Conservation (phyloP, 192 early-diverging fungal species). For the Funneliformis geosporum region DNA sequence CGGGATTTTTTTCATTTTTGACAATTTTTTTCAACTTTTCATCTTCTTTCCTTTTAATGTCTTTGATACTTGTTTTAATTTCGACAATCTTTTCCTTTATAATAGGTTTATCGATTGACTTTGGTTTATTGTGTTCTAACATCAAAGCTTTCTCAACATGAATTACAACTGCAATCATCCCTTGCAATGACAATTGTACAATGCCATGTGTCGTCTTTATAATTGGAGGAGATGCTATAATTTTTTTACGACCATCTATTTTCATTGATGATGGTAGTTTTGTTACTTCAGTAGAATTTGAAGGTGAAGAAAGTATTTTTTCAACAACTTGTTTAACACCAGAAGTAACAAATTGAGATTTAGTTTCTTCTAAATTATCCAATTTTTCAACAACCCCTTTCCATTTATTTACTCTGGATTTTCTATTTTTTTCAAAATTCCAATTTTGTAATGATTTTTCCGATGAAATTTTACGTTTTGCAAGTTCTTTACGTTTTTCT, state of each 20-base stretch:
- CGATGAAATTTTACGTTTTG: slow-evolving; percentile 34
- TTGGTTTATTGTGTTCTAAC: neutral
- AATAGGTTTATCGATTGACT: neutral
- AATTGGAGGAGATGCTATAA: neutral
- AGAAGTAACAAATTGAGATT: slow-evolving; percentile 17
- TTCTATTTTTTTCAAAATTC: slow-evolving; percentile 42
- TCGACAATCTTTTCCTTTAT: no score
- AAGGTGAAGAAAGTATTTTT: neutral
- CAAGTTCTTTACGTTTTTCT: slow-evolving; percentile 55
- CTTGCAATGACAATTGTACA: neutral
- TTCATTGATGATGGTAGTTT: neutral
- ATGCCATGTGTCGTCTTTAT: neutral
- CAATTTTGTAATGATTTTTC: slow-evolving; percentile 39
- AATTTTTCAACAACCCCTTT: slow-evolving; percentile 8
- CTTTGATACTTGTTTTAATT: neutral
- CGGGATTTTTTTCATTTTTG: neutral
- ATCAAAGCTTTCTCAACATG: neutral
- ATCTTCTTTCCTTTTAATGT: neutral
- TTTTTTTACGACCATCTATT: no score
- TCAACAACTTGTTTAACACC: slow-evolving; percentile 15
- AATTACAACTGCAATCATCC: neutral
- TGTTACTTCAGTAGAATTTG: neutral
- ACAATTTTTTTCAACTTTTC: neutral
- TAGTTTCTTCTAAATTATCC: neutral
- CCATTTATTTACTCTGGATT: slow-evolving; percentile 37